A percentile compares a stretch with the other conserved stretches of the same genome.
phyloP scores from a whole-genome alignment of 768 basidiomycete genomes.

The Wakefieldia striispora region DNA sequence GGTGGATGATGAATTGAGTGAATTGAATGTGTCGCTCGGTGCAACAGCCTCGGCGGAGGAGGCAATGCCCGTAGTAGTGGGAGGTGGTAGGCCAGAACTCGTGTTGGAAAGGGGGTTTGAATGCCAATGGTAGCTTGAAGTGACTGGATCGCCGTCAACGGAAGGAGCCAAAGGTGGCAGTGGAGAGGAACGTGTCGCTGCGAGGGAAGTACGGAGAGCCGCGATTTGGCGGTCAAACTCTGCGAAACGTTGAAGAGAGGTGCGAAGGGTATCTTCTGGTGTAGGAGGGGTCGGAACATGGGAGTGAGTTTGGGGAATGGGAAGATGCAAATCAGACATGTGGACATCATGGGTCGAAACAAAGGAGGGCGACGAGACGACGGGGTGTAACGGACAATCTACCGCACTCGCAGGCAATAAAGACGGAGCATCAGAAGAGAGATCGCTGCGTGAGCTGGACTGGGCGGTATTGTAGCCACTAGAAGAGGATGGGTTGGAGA shows the following conservation, averaged over 20 bases:
- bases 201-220: slow-evolving; percentile 42
- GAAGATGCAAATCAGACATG: slow-evolving; percentile 42
- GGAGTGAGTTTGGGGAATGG: slow-evolving; percentile 15
- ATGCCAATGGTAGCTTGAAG: slow-evolving; percentile 19
- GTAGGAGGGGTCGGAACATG: slow-evolving; percentile 13
- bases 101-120: slow-evolving; percentile 11
- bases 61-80: slow-evolving; percentile 5
- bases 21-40: slow-evolving; percentile 10
- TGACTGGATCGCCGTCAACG: slow-evolving; percentile 14
- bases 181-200: slow-evolving; percentile 25
- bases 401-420: slow-evolving; percentile 6
- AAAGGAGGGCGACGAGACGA: slow-evolving; percentile 36
- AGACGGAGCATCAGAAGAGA: slow-evolving; percentile 21
- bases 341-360: slow-evolving; percentile 46
- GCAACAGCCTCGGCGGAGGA: slow-evolving; percentile 10
- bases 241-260: slow-evolving; percentile 51
- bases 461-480: slow-evolving; percentile 36
- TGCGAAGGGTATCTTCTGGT: slow-evolving; percentile 39
- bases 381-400: slow-evolving; percentile 20
- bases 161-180: slow-evolving; percentile 25
- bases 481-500: slow-evolving; percentile 34
- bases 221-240: slow-evolving; percentile 54
- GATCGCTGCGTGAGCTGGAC: slow-evolving; percentile 34
- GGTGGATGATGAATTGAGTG: slow-evolving; percentile 18
- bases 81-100: slow-evolving; percentile 3